A percentile compares a stretch with the other conserved stretches of the same genome.
phyloP scores from a whole-genome alignment of 192 early-diverging fungal species.

The Podila epigama region DNA sequence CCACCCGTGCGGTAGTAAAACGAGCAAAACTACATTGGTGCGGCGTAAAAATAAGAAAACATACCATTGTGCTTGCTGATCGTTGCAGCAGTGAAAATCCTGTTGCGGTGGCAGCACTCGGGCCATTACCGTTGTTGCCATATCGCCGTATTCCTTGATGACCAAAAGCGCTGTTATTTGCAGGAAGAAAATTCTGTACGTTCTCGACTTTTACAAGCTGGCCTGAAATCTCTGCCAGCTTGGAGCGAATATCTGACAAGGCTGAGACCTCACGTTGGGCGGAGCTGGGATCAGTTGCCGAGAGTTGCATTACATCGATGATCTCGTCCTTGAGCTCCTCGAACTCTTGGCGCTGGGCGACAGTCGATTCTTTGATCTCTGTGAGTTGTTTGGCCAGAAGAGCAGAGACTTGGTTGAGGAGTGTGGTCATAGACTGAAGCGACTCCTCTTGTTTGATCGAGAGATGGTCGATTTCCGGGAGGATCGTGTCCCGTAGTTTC shows the following conservation, averaged over 20 bases:
- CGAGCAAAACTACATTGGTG: too few relatives aligned
- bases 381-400: slow-evolving; percentile 16
- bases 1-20: too few relatives aligned
- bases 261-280: slow-evolving; percentile 34
- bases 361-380: slow-evolving; percentile 43
- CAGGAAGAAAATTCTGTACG: not conserved
- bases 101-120: slow-evolving; percentile 23
- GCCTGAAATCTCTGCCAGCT: slow-evolving; percentile 29
- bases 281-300: slow-evolving; percentile 38
- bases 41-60: slow-evolving; percentile 1
- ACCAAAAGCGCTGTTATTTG: not conserved
- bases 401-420: slow-evolving; percentile 53
- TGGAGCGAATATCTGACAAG: slow-evolving; percentile 38
- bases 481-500: slow-evolving; percentile 32
- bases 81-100: slow-evolving; percentile 34
- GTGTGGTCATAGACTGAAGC: slow-evolving; percentile 38
- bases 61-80: slow-evolving; percentile 36
- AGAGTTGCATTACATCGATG: slow-evolving; percentile 46
- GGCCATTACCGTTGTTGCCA: not conserved
- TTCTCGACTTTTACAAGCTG: slow-evolving; percentile 29
- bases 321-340: slow-evolving; percentile 50
- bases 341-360: slow-evolving; percentile 38
- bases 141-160: not conserved
- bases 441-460: slow-evolving; percentile 41
- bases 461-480: slow-evolving; percentile 45